These are phyloP conservation scores for Tylopilus plumbeoviolaceoides DNA, from an alignment of 768 basidiomycete species.

Conservation along the genomic window DNA sequence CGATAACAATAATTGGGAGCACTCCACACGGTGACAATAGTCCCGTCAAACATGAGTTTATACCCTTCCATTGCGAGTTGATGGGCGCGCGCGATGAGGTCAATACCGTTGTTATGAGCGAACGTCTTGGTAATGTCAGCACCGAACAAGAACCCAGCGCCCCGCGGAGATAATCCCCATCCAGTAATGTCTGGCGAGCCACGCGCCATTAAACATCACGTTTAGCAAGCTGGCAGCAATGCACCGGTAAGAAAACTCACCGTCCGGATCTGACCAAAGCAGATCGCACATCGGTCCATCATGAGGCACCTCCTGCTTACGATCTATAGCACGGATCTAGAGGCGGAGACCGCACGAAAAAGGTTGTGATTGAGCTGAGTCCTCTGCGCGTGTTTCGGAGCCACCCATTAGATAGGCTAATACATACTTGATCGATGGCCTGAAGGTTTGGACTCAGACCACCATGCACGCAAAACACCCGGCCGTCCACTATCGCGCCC, in stretches of 20 bases:
- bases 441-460: constrained; percentile 88
- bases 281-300: constrained; percentile 99
- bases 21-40: constrained; percentile 97
- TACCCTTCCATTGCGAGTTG: constrained; percentile 98
- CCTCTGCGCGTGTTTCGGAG: constrained; percentile 15
- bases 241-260: constrained; percentile 37
- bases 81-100: constrained; percentile 94
- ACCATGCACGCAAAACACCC: constrained; percentile 97
- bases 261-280: constrained; percentile 99
- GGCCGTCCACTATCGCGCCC: constrained; percentile 93
- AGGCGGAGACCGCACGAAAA: constrained; percentile 15
- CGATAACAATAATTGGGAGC: constrained; percentile 98
- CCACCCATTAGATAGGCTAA: constrained; percentile 12
- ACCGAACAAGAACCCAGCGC: constrained; percentile 94
- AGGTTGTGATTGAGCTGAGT: constrained; percentile 20
- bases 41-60: constrained; percentile 94
- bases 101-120: constrained; percentile 86
- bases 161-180: constrained; percentile 97
- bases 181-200: constrained; percentile 68
- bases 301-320: constrained; percentile 97
- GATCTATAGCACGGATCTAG: constrained; percentile 90
- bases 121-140: constrained; percentile 88
- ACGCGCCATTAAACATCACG: constrained; percentile 18
- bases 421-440: constrained; percentile 79
- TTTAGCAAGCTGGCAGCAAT: constrained; percentile 14